A percentile compares a stretch with the other conserved stretches of the same genome.
These are phyloP conservation scores for Rhodotorula toruloides DNA, from an alignment of 768 basidiomycete species.

Conservation along the genomic window DNA sequence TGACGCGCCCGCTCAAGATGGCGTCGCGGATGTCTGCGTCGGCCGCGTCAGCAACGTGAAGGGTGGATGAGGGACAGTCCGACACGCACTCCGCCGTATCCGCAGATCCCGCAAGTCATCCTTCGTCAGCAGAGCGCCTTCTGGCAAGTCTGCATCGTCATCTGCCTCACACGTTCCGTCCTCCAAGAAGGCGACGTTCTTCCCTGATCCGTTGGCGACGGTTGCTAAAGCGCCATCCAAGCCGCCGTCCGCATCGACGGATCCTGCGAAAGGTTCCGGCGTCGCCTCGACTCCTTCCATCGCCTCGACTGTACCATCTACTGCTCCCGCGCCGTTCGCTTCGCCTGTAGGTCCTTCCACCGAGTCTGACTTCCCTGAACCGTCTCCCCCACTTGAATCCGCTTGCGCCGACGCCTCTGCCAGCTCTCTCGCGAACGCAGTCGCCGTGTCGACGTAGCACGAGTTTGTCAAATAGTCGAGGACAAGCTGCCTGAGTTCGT, in stretches of 20 bases:
- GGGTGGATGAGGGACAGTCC: background rate
- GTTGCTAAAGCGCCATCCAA: too few relatives aligned
- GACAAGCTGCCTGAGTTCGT: slow-evolving; percentile 24
- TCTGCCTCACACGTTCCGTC: background rate
- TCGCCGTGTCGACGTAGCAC: slow-evolving; percentile 21
- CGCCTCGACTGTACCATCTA: background rate
- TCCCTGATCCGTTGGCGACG: background rate
- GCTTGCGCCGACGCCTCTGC: background rate
- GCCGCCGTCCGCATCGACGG: too few relatives aligned
- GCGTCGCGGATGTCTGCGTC: slow-evolving; percentile 63
- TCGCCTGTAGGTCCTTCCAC: background rate
- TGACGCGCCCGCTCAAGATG: slow-evolving; percentile 71
- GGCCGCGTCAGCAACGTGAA: too few relatives aligned
- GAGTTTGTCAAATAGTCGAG: slow-evolving; percentile 27
- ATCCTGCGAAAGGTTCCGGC: slow-evolving; percentile 7
- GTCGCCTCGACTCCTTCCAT: slow-evolving; percentile 37
- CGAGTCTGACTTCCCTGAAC: rapidly evolving
- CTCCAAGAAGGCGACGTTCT: slow-evolving; percentile 6
- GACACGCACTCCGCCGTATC: slow-evolving; percentile 13
- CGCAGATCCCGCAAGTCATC: slow-evolving; percentile 6
- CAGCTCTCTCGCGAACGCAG: slow-evolving; percentile 26
- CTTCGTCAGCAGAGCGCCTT: background rate
- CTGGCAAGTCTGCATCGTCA: background rate
- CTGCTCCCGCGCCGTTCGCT: too few relatives aligned
- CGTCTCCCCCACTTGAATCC: background rate